Base-by-base conservation (phyloP, 495 filamentous ascomycete species). In the Penicillium crystallinum region DNA sequence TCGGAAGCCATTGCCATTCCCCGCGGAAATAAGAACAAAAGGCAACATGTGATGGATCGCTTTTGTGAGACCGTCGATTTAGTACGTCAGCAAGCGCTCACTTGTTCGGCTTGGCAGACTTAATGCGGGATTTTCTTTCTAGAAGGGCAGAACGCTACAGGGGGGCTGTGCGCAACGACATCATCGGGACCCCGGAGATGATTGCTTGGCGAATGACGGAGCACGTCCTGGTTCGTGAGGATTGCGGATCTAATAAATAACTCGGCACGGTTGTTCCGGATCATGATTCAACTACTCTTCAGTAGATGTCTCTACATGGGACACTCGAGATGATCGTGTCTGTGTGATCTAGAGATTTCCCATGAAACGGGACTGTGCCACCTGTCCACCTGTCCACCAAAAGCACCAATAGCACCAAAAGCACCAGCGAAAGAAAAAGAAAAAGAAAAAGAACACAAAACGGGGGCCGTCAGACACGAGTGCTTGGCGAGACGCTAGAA, bases 121-220 rank as follows among this genome's bases (percentile, higher is more conserved):
- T n/a, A n/a, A n/a, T n/a, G n/a, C n/a, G n/a, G n/a, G n/a, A n/a
- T n/a, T n/a, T n/a, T n/a, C n/a, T n/a, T n/a, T n/a, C n/a, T n/a
- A n/a, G n/a, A n/a, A n/a, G n/a, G n/a, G n/a, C n/a, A n/a, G n/a
- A n/a, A n/a, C n/a, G n/a, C n/a, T n/a, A n/a, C n/a, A n/a, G n/a
- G 46, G 58, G 56, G 56, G 56, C 56, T 58, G 56, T 55, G 56
- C 31, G 55, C 33, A 17, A 22, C 6, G 30, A 45, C 42, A 52
- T 52, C 54, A 57, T 49, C 37, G 21, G 30, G 21, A 35, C 54
- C 55, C 55, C 55, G 23, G 55, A 46, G 38, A 41, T 25, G 18
- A n/a, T 21, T 4, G 5, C 36, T 40, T 36, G 15, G n/a, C 34
- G 1, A 35, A 17, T 36, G 38, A 23, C 6, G 12, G 25, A 22